Percentiles rank a stretch among this genome's conserved stretches.
Conservation (phyloP, 164 flowering plant genomes). For the Piper longum region DNA sequence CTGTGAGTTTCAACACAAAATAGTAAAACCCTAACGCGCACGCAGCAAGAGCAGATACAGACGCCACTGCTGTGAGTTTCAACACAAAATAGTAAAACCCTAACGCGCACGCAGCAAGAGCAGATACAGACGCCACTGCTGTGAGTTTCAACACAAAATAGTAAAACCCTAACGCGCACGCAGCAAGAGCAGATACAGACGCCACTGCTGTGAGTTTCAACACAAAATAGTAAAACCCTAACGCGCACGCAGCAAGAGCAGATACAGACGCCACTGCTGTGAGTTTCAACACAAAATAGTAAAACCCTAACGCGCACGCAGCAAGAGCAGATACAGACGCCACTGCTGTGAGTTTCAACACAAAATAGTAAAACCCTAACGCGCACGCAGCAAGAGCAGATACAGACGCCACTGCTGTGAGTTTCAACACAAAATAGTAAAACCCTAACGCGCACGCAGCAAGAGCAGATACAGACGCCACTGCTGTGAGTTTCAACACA, state of each 20-base stretch:
- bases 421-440: slow-evolving; percentile 54
- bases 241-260: slow-evolving; percentile 28
- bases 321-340: slow-evolving; percentile 42
- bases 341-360: slow-evolving; percentile 49
- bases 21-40: slow-evolving; percentile 52
- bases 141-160: slow-evolving; percentile 57
- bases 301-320: slow-evolving; percentile 45
- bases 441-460: slow-evolving; percentile 44
- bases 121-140: slow-evolving; percentile 42
- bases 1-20: slow-evolving; percentile 49
- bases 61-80: slow-evolving; percentile 47
- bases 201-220: slow-evolving; percentile 55
- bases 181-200: slow-evolving; percentile 24
- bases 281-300: slow-evolving; percentile 54
- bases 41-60: slow-evolving; percentile 32
- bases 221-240: slow-evolving; percentile 61
- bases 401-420: slow-evolving; percentile 48
- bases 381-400: slow-evolving; percentile 32
- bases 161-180: slow-evolving; percentile 49
- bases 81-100: slow-evolving; percentile 63
- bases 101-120: slow-evolving; percentile 32
- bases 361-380: slow-evolving; percentile 53
- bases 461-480: slow-evolving; percentile 40
- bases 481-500: slow-evolving; percentile 50
- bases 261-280: slow-evolving; percentile 48